phyloP scores from a whole-genome alignment of 176 grass and related monocot species.

The Aegilops bicornis region DNA sequence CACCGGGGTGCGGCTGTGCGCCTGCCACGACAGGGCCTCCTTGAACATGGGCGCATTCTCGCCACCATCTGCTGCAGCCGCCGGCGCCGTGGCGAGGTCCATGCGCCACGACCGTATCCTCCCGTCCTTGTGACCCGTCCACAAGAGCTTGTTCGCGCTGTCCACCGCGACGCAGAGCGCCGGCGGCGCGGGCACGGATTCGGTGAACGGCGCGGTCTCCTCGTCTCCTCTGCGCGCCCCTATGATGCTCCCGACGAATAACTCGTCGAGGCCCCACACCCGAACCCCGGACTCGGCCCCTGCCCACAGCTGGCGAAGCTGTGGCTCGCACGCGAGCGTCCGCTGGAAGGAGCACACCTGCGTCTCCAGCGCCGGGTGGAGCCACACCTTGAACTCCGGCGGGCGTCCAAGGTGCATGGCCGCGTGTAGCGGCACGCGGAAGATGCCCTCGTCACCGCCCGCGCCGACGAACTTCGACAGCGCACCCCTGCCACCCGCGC shows the following conservation, averaged over 20 bases:
- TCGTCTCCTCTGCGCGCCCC: conserved; percentile 71
- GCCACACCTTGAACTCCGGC: conserved; percentile 74
- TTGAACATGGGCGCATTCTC: conserved; percentile 34
- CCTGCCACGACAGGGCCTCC: conserved; percentile 75
- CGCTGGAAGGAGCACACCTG: conserved; percentile 88
- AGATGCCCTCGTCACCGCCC: conserved; percentile 66
- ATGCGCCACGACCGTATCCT: conserved; percentile 75
- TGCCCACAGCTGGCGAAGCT: conserved; percentile 62
- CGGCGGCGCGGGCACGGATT: conserved; percentile 55
- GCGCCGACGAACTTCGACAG: conserved; percentile 70
- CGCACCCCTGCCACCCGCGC: background rate
- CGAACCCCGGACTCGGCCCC: conserved; percentile 71
- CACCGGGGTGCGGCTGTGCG: conserved; percentile 57
- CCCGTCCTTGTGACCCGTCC: conserved; percentile 91
- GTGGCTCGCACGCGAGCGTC: conserved; percentile 47
- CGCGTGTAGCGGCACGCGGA: conserved; percentile 68
- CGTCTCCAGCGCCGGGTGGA: conserved; percentile 80
- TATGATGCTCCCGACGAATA: conserved; percentile 25
- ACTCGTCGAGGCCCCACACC: conserved; percentile 56
- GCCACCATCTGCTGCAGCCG: background rate
- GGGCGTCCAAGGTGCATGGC: conserved; percentile 72
- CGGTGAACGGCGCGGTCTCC: conserved; percentile 66
- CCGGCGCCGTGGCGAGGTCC: conserved; percentile 23
- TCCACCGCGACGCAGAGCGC: conserved; percentile 72
- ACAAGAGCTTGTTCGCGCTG: conserved; percentile 48